Base-by-base conservation (phyloP, 192 early-diverging fungal species). In the Dispira simplex region DNA sequence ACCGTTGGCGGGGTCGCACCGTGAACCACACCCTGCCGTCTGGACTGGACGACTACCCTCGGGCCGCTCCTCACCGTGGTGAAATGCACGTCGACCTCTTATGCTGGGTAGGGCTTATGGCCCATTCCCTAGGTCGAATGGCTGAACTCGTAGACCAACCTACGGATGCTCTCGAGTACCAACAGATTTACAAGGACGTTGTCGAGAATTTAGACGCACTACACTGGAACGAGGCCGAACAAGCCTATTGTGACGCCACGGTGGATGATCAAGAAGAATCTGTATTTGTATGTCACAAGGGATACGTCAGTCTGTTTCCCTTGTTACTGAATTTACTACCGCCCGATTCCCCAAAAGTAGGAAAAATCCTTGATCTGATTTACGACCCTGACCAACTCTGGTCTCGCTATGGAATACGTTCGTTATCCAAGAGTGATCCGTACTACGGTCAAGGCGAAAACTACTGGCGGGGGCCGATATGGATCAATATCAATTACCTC, bases 381-480 rank as follows among this genome's bases (percentile, higher is more conserved):
- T 68, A 81, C 47, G 80, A 91, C 56, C 83, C 84, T 1, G 68
- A 80, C 0, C 82, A 89, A 57, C 76, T 97, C 46, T 97, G 94
- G 94, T 82, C 91, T 5, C 79, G 79, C 28, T 82, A 77, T 67
- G 88, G 88, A 32, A 64, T 88, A 23, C 80, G 85, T 20, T 88
- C 86, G 44, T 59, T 90, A 46, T 86, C 86, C 0, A 76, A 69
- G 25, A 69, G 68, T 21, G 81, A 87, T 67, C 65, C 69, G 27
- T 84, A 73, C 48, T 93, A 81, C 66, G 84, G 83, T 3, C 84
- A 83, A 4, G 90, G 82, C 63, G 95, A 97, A 71, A 88, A 92
- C 70, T 97, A 97, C 71, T 97, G 92, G 95, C 79, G 87, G 60
- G 95, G 92, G 2, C 89, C 91, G 0, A 82, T 94, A 39, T 97